Conservation (phyloP, 2,329 filamentous ascomycete species). For the Trichoderma koningiopsis region DNA sequence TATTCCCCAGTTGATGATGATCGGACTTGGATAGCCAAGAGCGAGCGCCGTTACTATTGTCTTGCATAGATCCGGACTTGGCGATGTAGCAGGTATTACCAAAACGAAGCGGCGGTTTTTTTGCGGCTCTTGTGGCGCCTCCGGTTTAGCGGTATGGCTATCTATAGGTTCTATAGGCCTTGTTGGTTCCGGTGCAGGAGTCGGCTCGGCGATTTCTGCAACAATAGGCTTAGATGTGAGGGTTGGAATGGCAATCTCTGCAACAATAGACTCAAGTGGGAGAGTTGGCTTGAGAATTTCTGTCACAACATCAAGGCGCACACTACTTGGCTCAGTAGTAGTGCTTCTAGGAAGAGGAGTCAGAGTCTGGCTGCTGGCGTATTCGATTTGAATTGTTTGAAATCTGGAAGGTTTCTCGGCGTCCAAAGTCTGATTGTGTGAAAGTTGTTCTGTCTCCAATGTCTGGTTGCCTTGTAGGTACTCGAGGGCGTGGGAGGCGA, state of each 20-base stretch:
- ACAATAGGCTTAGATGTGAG: not conserved
- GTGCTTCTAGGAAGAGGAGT: not conserved
- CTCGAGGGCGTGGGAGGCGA: not conserved
- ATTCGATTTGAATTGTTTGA: not conserved
- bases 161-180: not conserved
- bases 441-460: no score
- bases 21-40: constrained; percentile 35
- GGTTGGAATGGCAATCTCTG: not conserved
- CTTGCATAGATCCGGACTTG: constrained; percentile 36
- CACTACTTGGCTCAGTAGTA: not conserved
- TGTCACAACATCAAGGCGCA: not conserved
- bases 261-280: not conserved
- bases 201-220: not conserved
- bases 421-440: not conserved
- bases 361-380: not conserved
- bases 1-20: constrained; percentile 34
- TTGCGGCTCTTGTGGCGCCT: not conserved
- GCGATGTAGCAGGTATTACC: constrained; percentile 32
- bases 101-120: constrained; percentile 30
- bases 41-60: constrained; percentile 35
- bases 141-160: not conserved
- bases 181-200: not conserved
- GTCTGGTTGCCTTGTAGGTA: not conserved
- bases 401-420: not conserved
- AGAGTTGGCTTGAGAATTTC: not conserved